Conservation (phyloP, 2,329 filamentous ascomycete genomes). For the Teratosphaeria epicoccoides region DNA sequence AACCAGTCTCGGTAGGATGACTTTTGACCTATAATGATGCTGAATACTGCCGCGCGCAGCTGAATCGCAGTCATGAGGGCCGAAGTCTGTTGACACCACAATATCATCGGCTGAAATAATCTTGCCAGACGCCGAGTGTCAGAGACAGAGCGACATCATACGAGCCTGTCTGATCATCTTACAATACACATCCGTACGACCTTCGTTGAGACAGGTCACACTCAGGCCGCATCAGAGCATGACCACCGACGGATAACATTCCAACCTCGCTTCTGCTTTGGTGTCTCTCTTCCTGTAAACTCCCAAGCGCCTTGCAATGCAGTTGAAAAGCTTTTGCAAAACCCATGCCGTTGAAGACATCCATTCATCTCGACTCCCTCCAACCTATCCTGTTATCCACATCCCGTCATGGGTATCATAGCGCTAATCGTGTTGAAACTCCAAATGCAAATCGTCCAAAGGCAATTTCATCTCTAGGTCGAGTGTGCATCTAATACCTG, state of each 20-base stretch:
- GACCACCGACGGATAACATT: not conserved
- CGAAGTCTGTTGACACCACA: too few species aligned
- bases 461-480: not conserved
- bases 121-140: too few species aligned
- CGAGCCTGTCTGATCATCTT: not conserved
- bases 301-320: constrained; percentile 7
- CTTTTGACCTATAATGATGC: too few species aligned
- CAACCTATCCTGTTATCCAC: not conserved
- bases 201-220: constrained; percentile 7
- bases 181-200: not conserved
- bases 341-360: constrained; percentile 9
- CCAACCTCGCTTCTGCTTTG: not conserved
- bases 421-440: constrained; percentile 1
- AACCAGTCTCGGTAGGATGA: too few species aligned
- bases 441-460: constrained; percentile 8
- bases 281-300: not conserved
- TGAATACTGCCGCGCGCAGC: too few species aligned
- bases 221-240: not conserved
- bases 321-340: not conserved
- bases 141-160: not conserved
- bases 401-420: constrained; percentile 7
- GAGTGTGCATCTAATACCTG: constrained; percentile 50
- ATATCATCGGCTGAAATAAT: too few species aligned
- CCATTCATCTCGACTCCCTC: not conserved
- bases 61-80: too few species aligned